Percentiles rank a stretch among this genome's conserved stretches.
Conservation (phyloP, 345 rosid genomes). For the Gynandropsis gynandra region DNA sequence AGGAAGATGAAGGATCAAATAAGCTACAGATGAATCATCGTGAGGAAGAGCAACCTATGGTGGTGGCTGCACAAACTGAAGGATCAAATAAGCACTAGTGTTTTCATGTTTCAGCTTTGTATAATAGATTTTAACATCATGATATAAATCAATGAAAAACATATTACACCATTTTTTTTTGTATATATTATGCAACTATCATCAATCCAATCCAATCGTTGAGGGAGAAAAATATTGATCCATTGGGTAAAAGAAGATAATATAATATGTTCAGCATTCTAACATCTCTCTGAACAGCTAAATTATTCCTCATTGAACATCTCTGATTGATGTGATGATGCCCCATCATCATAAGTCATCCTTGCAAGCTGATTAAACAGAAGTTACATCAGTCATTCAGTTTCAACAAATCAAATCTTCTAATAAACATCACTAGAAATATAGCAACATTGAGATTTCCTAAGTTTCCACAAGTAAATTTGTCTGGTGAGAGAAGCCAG, state of each 20-base stretch:
- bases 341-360: slow-evolving; percentile 44
- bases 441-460: slow-evolving; percentile 9
- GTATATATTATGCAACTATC: too few relatives aligned
- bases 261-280: too few relatives aligned
- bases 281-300: too few relatives aligned
- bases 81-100: slow-evolving; percentile 17
- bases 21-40: not conserved
- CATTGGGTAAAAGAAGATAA: too few relatives aligned
- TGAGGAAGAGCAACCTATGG: slow-evolving; percentile 21
- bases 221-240: too few relatives aligned
- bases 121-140: not conserved
- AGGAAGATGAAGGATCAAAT: slow-evolving; percentile 28
- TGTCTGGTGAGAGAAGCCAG: slow-evolving; percentile 3
- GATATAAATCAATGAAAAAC: slow-evolving; percentile 3
- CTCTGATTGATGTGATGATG: slow-evolving; percentile 7
- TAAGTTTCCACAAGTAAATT: slow-evolving; percentile 6
- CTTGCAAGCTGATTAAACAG: slow-evolving; percentile 34
- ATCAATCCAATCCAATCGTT: too few relatives aligned
- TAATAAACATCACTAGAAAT: slow-evolving; percentile 20
- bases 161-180: not conserved
- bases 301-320: not conserved
- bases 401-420: slow-evolving; percentile 1
- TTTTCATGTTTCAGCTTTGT: slow-evolving; percentile 12
- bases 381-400: slow-evolving; percentile 24
- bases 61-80: slow-evolving; percentile 24